Percentiles rank a stretch among this genome's conserved stretches.
These are phyloP conservation scores for Tylopilus balloui DNA, from an alignment of 768 basidiomycete species.

Conservation along the genomic window DNA sequence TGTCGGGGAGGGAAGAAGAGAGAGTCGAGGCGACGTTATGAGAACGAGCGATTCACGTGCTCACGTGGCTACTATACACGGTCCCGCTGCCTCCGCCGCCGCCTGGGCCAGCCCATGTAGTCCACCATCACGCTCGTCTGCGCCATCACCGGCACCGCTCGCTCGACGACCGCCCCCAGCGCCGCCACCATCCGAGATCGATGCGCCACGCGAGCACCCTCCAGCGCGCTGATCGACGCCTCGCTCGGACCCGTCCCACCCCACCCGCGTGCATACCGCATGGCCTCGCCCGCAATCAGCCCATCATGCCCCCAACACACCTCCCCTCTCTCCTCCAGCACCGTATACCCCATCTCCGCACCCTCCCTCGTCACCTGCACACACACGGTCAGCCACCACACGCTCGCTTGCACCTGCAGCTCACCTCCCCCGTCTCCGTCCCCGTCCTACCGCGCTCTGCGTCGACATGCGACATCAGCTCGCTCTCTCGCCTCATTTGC, in stretches of 20 bases:
- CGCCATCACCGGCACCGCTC: slow-evolving; percentile 40
- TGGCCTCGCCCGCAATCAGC: slow-evolving; percentile 46
- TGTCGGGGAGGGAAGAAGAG: too few species aligned
- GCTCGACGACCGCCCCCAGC: slow-evolving; percentile 46
- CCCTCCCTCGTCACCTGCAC: slow-evolving; percentile 37
- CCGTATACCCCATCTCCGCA: slow-evolving; percentile 53
- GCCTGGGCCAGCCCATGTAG: too few species aligned
- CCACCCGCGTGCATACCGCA: slow-evolving; percentile 43
- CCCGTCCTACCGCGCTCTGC: slow-evolving; percentile 40
- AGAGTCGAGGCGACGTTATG: slow-evolving; percentile 31
- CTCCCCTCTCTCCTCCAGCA: slow-evolving; percentile 28
- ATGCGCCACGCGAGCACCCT: slow-evolving; percentile 42
- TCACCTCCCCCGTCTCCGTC: slow-evolving; percentile 40
- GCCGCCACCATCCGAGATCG: slow-evolving; percentile 40
- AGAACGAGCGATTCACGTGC: slow-evolving; percentile 24
- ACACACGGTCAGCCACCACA: slow-evolving; percentile 7
- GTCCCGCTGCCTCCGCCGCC: too few species aligned
- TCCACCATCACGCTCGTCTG: slow-evolving; percentile 53
- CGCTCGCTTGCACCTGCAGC: slow-evolving; percentile 4
- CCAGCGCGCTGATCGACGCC: slow-evolving; percentile 34
- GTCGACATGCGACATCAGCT: slow-evolving; percentile 53
- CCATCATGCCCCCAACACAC: slow-evolving; percentile 42
- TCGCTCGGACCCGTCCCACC: slow-evolving; percentile 29
- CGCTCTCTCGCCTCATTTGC: slow-evolving; percentile 32
- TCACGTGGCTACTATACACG: slow-evolving; percentile 32